A percentile compares a stretch with the other conserved stretches of the same genome.
Evolutionary conservation across 78 protist species (phyloP).

Genomic region (slime mould (Dictyostelium discoideum)): dicty_2.7 NC_007090.3:685001-685500

Average conservation of each 20-base stretch:
- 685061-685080: constrained; percentile 53
- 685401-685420: background rate
- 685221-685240: background rate
- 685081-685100: constrained; percentile 3
- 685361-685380: background rate
- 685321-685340: background rate
- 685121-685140: constrained; percentile 61
- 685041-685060: constrained; percentile 4
- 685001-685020: constrained; percentile 16
- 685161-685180: background rate
- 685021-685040: constrained; percentile 8
- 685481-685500: background rate
- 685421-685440: background rate
- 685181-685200: background rate
- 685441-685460: background rate
- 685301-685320: background rate
- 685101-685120: background rate
- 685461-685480: background rate
- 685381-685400: background rate
- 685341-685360: background rate
- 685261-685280: background rate
- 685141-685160: background rate
- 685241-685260: background rate
- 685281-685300: background rate
- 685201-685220: background rate